These are phyloP conservation scores for Luvunga scandens DNA, from an alignment of 345 rosid genomes.

Conservation along the genomic window DNA sequence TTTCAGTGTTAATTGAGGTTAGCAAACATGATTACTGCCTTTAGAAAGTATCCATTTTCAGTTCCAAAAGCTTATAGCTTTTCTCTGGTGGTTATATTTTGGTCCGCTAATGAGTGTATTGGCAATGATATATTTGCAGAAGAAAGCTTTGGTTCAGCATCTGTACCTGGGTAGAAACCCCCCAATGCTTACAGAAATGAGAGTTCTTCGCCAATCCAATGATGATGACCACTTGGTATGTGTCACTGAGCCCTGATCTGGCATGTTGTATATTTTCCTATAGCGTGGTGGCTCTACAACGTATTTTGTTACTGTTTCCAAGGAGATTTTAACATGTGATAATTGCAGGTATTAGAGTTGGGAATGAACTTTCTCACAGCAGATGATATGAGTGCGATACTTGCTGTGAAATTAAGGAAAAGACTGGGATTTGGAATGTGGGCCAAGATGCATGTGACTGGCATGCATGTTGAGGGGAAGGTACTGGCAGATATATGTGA, in stretches of 20 bases:
- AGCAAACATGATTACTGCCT: neutral
- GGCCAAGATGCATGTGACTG: constrained; percentile 87
- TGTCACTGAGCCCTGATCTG: neutral
- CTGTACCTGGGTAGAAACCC: constrained; percentile 90
- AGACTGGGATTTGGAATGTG: constrained; percentile 93
- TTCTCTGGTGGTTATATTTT: neutral
- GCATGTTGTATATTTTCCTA: neutral
- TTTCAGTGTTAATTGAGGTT: neutral
- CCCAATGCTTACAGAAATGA: constrained; percentile 76
- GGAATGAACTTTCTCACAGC: constrained; percentile 89
- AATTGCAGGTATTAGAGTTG: constrained; percentile 75
- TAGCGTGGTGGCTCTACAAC: neutral
- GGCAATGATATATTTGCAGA: constrained; percentile 44
- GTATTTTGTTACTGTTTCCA: neutral
- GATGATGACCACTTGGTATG: constrained; percentile 91
- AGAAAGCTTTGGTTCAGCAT: constrained; percentile 64
- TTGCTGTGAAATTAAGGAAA: constrained; percentile 80
- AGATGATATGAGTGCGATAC: constrained; percentile 93
- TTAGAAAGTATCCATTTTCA: neutral
- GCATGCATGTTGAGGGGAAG: constrained; percentile 98
- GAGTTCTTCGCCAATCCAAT: constrained; percentile 56
- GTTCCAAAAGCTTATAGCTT: neutral
- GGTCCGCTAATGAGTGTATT: neutral
- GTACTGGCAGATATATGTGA: constrained; percentile 27
- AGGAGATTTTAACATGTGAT: constrained; percentile 16